A percentile compares a stretch with the other conserved stretches of the same genome.
Conservation (phyloP, 108 stramenopile genomes). For the Nitzschia sp. region DNA sequence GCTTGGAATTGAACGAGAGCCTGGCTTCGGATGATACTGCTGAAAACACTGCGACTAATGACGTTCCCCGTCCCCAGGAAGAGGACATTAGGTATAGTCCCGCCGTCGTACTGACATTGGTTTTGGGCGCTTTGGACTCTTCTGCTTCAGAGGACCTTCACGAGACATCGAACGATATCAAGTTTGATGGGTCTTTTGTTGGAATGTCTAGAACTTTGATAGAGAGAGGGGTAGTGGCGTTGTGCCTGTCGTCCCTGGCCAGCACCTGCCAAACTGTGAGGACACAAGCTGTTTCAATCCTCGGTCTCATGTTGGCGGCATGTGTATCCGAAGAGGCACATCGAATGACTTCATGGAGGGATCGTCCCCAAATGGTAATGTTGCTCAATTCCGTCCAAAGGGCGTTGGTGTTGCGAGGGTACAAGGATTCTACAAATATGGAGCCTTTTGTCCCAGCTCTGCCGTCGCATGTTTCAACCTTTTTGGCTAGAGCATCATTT, state of each 20-base stretch:
- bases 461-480: slow-evolving; percentile 62
- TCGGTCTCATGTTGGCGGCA: slow-evolving; percentile 53
- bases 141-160: background rate
- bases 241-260: slow-evolving; percentile 61
- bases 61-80: background rate
- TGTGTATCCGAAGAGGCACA: slow-evolving; percentile 58
- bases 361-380: slow-evolving; percentile 77
- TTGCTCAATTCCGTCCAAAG: slow-evolving; percentile 73
- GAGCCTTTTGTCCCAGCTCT: slow-evolving; percentile 42
- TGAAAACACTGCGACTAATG: background rate
- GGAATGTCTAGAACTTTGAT: slow-evolving; percentile 46
- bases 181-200: background rate
- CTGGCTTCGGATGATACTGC: background rate
- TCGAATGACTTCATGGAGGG: slow-evolving; percentile 59
- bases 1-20: background rate
- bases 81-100: slow-evolving; percentile 69
- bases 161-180: background rate
- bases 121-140: slow-evolving; percentile 20
- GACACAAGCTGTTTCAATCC: slow-evolving; percentile 48
- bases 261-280: slow-evolving; percentile 60
- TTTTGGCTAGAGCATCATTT: slow-evolving; percentile 66
- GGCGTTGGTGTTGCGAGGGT: slow-evolving; percentile 47
- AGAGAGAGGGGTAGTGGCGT: slow-evolving; percentile 56
- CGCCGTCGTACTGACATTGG: slow-evolving; percentile 61
- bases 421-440: slow-evolving; percentile 12